Base-by-base conservation (phyloP, 176 grass and related monocot genomes). In the Oryza officinalis region DNA sequence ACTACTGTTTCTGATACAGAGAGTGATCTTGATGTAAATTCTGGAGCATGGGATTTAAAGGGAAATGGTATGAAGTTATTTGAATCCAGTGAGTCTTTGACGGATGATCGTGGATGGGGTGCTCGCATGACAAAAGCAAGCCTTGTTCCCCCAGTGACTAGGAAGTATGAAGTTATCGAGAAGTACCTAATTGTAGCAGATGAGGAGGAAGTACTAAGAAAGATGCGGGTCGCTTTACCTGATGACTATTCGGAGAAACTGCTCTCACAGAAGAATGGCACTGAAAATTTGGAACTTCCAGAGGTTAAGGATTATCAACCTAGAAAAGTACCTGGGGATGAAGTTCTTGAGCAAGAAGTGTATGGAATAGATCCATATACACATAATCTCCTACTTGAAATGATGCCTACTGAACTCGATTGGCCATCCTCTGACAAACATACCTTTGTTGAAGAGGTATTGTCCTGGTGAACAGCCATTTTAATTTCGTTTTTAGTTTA, bases 361-460 rank as follows among this genome's bases (percentile, higher is more conserved):
- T 99, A 99, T 81, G 96, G 96, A 77, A 94, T 99, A 71, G 96
- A 99, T 90, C 96, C 96, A 82, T 99, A 99, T 59, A 99, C 96
- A 27, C 96, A 99, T 77, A 99, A 99, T 79, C 93, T 99, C 27
- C 78, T 99, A 44, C 81, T 86, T 82, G 96, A 99, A 73, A 92
- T 91, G 81, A 99, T 99, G 89, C 91, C 96, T 73, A 80, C 89
- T 65, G 96, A 96, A 18, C 76, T 85, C 70, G 85, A 90, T 18
- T 94, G 90, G 91, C 74, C 77, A n/a, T 66, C 76, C 64, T 80
- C 75, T 54, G 96, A 99, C 27, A 99, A 94, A 59, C 89, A 99
- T 72, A 83, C 83, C 44, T 99, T 99, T 69, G 89, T 99, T 68
- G 96, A 99, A 80, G 93, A 96, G 96, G 96, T 99, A 92, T 75